Evolutionary conservation across 805 yeast species (phyloP), one percentile per base, ranked within the genome.

Genomic region (Hanseniaspora pseudoguilliermondii): DNA sequence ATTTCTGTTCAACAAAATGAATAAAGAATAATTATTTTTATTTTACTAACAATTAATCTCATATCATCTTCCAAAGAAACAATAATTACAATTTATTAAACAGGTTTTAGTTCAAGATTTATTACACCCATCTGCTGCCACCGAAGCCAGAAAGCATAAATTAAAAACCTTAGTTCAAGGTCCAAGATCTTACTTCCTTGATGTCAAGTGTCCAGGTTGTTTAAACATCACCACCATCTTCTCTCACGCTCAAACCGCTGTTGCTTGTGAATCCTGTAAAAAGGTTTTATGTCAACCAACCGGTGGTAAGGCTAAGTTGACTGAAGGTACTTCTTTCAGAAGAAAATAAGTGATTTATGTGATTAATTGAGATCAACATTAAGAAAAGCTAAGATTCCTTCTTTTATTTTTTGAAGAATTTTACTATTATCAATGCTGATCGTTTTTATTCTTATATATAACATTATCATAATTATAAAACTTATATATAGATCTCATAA

Each of bases 201-300:
- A 93, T 74, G 98, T 93, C 69, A 93, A 91, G 78, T 93, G 98
- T 79, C 97, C 95, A 77, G 97, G 98, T 70, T 93, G 99, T 81
- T 82, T 91, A 75, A 86, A 84, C 84, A 93, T 93, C 81, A 89
- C 98, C 77, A 91, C 97, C 67, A 97, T 93, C 66, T 93, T 93
- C 86, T 91, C 97, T 64, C 98, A 93, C 78, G 97, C 99, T 66
- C 98, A 93, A 82, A 93, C 98, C 70, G 97, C 97, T 70, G 98
- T 93, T 71, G 86, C 96, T 71, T 93, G 99, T 83, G 97, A 95
- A 73, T 83, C 95, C 57, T 93, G 99, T 80, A 84, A 97, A 66
- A 88, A 96, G 65, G 97, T 93, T 64, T 85, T 93, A 73, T 90
- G 97, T 80, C 84, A 93, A 72, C 99, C 99, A 74, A 86, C 97